Evolutionary conservation across 345 rosid genomes (phyloP), one percentile per base, ranked within the genome.

Genomic region (Toxicodendron radicans): DNA sequence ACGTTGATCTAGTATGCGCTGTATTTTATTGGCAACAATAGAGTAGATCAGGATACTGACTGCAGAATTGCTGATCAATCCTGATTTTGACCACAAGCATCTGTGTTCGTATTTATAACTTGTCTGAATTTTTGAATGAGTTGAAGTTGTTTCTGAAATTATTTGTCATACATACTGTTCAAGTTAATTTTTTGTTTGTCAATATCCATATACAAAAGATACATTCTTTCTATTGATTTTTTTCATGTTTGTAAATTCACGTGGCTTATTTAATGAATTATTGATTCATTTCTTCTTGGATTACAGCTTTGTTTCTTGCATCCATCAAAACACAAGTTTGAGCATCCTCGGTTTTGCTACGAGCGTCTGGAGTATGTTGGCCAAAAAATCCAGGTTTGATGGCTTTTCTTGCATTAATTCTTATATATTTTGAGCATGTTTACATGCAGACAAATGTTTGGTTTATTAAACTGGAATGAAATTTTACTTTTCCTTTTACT

Each of bases 291-390:
- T 73, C 17, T 64, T 46, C 13, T 66, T 78, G 61, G 30, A 45
- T 24, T 76, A 71, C 94, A 95, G 95, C 95, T 95, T 75, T 90
- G 94, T 85, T 95, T 95, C 89, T 68, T 95, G 89, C 99, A 95
- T 79, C 99, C 99, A 58, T 95, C 99, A 64, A 95, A 92, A 68
- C 76, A 90, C 82, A 95, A 92, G 86, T 92, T 89, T 60, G 96
- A 91, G 64, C 99, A 92, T 79, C 98, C 99, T 51, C 91, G 97
- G 64, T 95, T 95, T 80, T 90, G 97, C 82, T 90, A 79, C 10
- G 98, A 92, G 82, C 84, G 94, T 45, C 66, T 95, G 58, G 99
- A 95, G 79, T 92, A 89, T 10, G 85, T 95, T 2, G 98, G 99
- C 79, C 99, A 92, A 75, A 95, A 92, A 89, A 91, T 91, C 76